Evolutionary conservation across 108 stramenopile genomes (phyloP).

Genomic region (Cyclotella choctawhatcheeana): DNA sequence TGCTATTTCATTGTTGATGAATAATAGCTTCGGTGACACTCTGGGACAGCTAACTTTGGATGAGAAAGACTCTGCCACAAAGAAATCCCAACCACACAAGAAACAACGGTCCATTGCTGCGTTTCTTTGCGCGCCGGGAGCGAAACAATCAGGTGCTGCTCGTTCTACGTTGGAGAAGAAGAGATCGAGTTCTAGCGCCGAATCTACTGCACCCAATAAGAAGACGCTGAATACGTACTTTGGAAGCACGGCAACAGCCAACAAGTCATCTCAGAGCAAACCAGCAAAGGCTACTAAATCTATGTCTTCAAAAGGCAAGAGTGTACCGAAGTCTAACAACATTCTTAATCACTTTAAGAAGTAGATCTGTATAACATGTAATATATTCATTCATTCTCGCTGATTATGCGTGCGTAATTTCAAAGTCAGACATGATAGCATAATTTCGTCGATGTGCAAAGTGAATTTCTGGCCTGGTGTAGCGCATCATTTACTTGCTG

Average conservation of each 20-base stretch:
- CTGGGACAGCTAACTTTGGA: constrained; percentile 33
- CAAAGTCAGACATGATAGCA: too few relatives aligned
- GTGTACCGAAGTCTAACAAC: constrained; percentile 26
- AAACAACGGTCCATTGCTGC: constrained; percentile 74
- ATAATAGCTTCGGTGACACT: constrained; percentile 24
- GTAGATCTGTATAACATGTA: background rate
- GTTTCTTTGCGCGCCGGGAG: constrained; percentile 59
- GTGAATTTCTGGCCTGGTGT: too few relatives aligned
- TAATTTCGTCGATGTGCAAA: too few relatives aligned
- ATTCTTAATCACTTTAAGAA: constrained; percentile 37
- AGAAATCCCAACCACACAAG: constrained; percentile 90
- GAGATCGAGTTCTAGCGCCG: background rate
- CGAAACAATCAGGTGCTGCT: constrained; percentile 15
- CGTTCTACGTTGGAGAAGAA: background rate
- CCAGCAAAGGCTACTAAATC: background rate
- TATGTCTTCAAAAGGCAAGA: background rate
- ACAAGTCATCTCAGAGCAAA: background rate
- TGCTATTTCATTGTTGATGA: constrained; percentile 78
- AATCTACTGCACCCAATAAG: constrained; percentile 11
- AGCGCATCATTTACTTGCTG: background rate
- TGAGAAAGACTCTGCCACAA: constrained; percentile 55
- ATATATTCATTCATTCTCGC: background rate
- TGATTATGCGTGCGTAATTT: too few relatives aligned
- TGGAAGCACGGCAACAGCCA: background rate
- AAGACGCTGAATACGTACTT: constrained; percentile 7